A percentile compares a stretch with the other conserved stretches of the same genome.
Conservation (phyloP, 176 grass and related monocot genomes). For the Eleusine indica region DNA sequence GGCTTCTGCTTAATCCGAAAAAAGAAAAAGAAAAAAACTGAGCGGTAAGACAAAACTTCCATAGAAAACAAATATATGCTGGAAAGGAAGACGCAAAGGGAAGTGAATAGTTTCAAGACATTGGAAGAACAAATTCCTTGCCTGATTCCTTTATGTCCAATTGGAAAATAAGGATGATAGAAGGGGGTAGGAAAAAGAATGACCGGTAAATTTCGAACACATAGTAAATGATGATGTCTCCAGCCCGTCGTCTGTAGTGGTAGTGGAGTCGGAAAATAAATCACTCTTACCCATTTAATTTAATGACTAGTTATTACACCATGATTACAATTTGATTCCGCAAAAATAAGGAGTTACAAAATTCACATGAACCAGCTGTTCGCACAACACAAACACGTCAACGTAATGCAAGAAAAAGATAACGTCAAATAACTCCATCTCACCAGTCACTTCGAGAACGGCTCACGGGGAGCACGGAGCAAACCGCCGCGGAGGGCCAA, state of each 20-base stretch:
- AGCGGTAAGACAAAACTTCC: neutral
- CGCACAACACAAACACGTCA: neutral
- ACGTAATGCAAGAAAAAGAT: slow-evolving; percentile 17
- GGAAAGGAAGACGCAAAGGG: too few relatives aligned
- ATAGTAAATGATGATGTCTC: neutral
- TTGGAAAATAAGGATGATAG: neutral
- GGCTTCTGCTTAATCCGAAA: neutral
- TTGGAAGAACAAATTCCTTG: too few relatives aligned
- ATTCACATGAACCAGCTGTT: neutral
- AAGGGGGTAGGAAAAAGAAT: neutral
- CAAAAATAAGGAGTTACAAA: neutral
- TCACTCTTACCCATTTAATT: neutral
- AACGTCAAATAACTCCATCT: neutral
- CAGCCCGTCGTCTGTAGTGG: neutral
- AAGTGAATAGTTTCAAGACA: too few relatives aligned
- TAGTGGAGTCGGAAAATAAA: neutral
- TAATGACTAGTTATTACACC: neutral
- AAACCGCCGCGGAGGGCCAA: neutral
- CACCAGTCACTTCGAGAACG: neutral
- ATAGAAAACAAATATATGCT: neutral
- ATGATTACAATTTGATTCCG: neutral
- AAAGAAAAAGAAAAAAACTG: neutral
- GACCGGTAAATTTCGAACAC: neutral
- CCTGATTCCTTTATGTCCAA: neutral
- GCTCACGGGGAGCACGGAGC: neutral